Conservation (phyloP, 257 asterid species). For the Fraxinus pennsylvanica region DNA sequence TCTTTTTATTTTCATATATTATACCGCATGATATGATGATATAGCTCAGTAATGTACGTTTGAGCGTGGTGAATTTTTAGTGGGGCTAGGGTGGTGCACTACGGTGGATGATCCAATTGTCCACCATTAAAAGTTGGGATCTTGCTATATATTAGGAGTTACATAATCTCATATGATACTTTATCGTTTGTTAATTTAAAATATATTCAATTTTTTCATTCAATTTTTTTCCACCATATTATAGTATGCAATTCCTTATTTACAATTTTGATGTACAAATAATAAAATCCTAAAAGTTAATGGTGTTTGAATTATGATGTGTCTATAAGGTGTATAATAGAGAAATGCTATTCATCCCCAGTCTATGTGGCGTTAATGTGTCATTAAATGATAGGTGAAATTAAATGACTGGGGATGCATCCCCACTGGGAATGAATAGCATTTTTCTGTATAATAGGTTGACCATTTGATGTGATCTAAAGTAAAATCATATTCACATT, state of each 20-base stretch:
- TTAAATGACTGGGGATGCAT: too few species aligned
- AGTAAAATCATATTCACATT: background rate
- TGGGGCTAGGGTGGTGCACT: slow-evolving; percentile 8
- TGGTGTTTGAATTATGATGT: slow-evolving; percentile 22
- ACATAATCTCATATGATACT: too few species aligned
- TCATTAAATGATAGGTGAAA: too few species aligned
- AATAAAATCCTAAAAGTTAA: background rate
- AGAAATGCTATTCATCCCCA: too few species aligned
- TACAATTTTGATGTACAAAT: too few species aligned
- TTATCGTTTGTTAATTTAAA: too few species aligned
- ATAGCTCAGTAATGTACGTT: background rate
- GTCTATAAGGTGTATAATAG: background rate
- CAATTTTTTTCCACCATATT: too few species aligned
- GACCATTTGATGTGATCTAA: slow-evolving; percentile 26
- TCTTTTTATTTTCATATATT: background rate
- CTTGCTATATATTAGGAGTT: too few species aligned
- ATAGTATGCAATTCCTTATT: too few species aligned
- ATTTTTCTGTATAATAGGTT: background rate
- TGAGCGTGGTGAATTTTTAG: background rate
- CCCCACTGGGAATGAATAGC: too few species aligned
- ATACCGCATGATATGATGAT: background rate
- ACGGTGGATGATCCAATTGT: slow-evolving; percentile 33
- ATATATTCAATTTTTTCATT: too few species aligned
- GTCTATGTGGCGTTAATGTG: too few species aligned
- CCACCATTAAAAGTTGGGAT: slow-evolving; percentile 27